Evolutionary conservation across 2,329 filamentous ascomycete genomes (phyloP).

Genomic region (Knoxdaviesia capensis): DNA sequence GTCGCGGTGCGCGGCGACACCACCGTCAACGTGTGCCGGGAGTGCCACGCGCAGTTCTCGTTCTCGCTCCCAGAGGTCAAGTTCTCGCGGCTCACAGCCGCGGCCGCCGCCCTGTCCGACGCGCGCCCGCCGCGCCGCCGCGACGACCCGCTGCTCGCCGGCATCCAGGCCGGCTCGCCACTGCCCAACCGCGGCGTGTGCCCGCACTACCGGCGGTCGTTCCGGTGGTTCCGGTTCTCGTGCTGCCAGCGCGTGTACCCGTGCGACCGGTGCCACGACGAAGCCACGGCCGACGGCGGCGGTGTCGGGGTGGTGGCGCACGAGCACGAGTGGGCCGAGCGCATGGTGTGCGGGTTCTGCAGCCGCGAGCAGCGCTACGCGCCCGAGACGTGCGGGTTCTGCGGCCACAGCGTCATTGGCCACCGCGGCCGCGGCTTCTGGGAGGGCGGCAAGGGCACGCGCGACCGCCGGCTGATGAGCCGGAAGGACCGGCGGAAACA

Average conservation of each 20-base stretch:
- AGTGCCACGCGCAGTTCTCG: conserved; percentile 62
- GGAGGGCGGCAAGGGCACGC: conserved; percentile 73
- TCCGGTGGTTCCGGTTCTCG: conserved; percentile 45
- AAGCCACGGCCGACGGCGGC: conserved; percentile 9
- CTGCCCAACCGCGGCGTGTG: conserved; percentile 33
- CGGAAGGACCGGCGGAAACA: conserved; percentile 59
- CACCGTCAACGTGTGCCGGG: conserved; percentile 53
- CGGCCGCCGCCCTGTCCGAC: conserved; percentile 19
- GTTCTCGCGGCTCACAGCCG: conserved; percentile 49
- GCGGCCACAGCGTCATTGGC: conserved; percentile 48
- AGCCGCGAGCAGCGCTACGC: conserved; percentile 65
- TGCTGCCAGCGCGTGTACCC: conserved; percentile 37
- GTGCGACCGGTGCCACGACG: conserved; percentile 61
- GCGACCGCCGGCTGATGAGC: conserved; percentile 51
- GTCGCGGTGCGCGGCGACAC: conserved; percentile 55
- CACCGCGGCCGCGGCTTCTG: conserved; percentile 52
- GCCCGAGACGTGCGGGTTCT: conserved; percentile 56
- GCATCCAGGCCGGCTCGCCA: conserved; percentile 34
- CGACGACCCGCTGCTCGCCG: conserved; percentile 28
- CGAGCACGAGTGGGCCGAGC: conserved; percentile 59
- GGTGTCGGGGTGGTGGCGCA: conserved; percentile 32
- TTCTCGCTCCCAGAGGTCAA: conserved; percentile 63
- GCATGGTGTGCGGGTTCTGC: conserved; percentile 69
- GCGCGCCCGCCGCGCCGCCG: conserved; percentile 20
- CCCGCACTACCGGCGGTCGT: conserved; percentile 35